A percentile compares a stretch with the other conserved stretches of the same genome.
Conservation (phyloP, 1,284 basidiomycete genomes). For the Wallemia mellicola region DNA sequence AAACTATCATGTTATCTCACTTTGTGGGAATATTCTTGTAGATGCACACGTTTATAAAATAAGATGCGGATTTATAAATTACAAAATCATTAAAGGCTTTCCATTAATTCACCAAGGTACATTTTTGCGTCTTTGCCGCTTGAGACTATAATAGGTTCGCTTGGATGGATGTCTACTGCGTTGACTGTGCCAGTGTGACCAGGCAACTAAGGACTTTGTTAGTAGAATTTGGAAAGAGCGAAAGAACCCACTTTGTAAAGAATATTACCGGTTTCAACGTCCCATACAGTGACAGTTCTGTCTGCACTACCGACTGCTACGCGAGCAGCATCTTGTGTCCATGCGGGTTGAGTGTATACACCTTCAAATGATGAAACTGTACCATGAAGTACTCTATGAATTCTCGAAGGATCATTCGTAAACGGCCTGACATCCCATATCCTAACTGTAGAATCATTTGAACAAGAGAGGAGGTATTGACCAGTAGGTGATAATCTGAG, state of each 20-base stretch:
- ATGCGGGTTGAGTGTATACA: slow-evolving; percentile 42
- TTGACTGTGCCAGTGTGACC: slow-evolving; percentile 83
- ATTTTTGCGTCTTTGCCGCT: slow-evolving; percentile 24
- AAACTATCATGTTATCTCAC: no score
- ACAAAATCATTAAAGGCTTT: no score
- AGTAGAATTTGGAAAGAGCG: neutral
- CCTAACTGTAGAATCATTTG: slow-evolving; percentile 53
- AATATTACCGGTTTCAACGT: slow-evolving; percentile 53
- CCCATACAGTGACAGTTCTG: slow-evolving; percentile 55
- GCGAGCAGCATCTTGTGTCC: slow-evolving; percentile 19
- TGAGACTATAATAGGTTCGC: slow-evolving; percentile 39
- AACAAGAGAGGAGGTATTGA: slow-evolving; percentile 54
- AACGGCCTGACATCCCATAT: slow-evolving; percentile 77
- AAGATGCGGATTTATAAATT: no score
- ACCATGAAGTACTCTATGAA: slow-evolving; percentile 46
- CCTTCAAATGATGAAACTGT: slow-evolving; percentile 75
- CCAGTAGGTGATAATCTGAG: slow-evolving; percentile 63
- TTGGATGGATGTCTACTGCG: slow-evolving; percentile 62
- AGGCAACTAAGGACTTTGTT: slow-evolving; percentile 27
- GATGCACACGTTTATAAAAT: no score
- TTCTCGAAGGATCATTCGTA: slow-evolving; percentile 42
- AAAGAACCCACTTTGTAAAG: slow-evolving; percentile 40
- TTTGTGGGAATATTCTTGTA: no score
- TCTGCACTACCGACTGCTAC: slow-evolving; percentile 22
- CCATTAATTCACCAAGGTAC: slow-evolving; percentile 59